Evolutionary conservation across 2,329 filamentous ascomycete genomes (phyloP), one percentile per base, ranked within the genome.

Genomic region (Diaporthe amygdali): DNA sequence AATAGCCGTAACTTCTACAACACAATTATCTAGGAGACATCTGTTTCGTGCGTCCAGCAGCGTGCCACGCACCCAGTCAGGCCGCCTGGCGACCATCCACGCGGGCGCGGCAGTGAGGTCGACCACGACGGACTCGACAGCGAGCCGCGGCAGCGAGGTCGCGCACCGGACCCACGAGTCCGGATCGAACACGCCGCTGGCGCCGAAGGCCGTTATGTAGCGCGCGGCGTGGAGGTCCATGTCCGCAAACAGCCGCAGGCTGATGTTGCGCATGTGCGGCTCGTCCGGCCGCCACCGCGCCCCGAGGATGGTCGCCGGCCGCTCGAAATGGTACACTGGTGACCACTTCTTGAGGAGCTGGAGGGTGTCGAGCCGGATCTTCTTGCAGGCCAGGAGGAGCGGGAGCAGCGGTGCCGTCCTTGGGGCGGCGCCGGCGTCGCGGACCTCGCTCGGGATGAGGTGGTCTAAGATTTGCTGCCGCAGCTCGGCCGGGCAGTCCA

Each of bases 311-410:
- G 34, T 44, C 5, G 10, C 7, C 3, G 55, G 67, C 9, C 47
- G 46, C 17, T 63, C 54, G 41, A 69, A 34, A 55, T 61, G 46
- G 41, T 63, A 52, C 12, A 61, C 5, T 25, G 54, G 67, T 15
- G 34, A 44, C 54, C 67, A 69, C 32, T 17, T 17, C 17, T 9
- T 6, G 9, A 51, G 17, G 22, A 64, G 14, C 15, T 64, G 17
- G n/a, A 39, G 32, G 25, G 52, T 10, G 8, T 69, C 67, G n/a
- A 39, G 30, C 17, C 32, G 25, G 67, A 69, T 25, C 10, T 12
- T 49, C 46, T 32, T 69, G 32, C 34, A 69, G 14, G 67, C 41
- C 8, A 69, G 54, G 46, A 69, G 20, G 15, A 69, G 67, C 5
- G 55, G 55, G 22, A 52, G 46, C 17, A 69, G 22, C 8, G 55